Evolutionary conservation across 2,329 filamentous ascomycete genomes (phyloP), one percentile per base, ranked within the genome.

Genomic region (Colletotrichum sp.): DNA sequence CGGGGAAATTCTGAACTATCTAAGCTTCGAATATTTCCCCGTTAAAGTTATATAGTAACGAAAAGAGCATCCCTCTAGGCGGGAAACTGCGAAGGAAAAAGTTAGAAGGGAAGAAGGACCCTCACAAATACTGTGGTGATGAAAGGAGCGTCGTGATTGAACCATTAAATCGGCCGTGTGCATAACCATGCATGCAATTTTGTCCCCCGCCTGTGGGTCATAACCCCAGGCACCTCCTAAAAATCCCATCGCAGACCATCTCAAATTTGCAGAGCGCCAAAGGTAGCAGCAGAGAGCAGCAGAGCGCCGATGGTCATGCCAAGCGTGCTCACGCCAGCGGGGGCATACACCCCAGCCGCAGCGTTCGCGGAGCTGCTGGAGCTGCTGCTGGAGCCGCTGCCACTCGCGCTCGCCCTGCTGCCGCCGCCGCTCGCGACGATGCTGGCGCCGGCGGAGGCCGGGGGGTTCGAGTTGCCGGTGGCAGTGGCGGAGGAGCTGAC

Each of bases 401-500:
- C 72, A 52, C 56, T 76, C 10, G 70, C 66, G 43, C 71, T 64
- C 30, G 48, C 66, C n/a, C 60, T 48, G 38, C 68, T 56, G 36
- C 67, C 73, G 10, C 74, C 72, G 56, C 77, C 77, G n/a, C 76
- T 76, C 34, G 77, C 75, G 74, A 86, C 80, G 32, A 84, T 79
- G 68, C 79, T 83, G 9, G 83, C 83, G 43, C 77, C 73, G 8
- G 82, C 83, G 18, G 80, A 81, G 7, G 82, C 80, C 8, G 82
- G 80, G 7, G 83, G 79, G 7, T 82, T 76, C 3, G 77, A 60
- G 3, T 78, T 80, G 9, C 76, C 79, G 1, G 83, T 80, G 36
- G 82, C 85, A 5, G 84, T 88, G 9, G 85, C 85, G 4, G 83
- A 86, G 8, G 83, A 82, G 21, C 81, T 85, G 9, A 78, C 71